Evolutionary conservation across 495 filamentous ascomycete species (phyloP).

Genomic region (Penicillium paxilli): DNA sequence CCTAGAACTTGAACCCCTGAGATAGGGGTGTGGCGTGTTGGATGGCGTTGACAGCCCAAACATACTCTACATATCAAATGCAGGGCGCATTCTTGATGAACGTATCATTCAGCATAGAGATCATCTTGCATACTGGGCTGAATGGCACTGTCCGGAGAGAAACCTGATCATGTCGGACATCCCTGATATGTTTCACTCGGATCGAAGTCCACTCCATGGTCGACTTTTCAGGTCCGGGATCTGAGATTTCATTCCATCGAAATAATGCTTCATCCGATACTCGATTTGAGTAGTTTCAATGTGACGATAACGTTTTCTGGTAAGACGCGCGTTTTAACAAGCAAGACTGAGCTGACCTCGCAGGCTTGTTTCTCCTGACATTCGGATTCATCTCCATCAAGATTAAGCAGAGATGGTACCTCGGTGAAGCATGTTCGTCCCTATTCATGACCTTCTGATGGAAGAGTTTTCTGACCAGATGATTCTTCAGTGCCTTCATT

Average conservation of each 20-base stretch:
- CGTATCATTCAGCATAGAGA: background rate
- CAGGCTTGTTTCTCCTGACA: conserved; percentile 34
- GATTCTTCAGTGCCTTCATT: conserved; percentile 49
- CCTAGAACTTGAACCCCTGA: too few species aligned
- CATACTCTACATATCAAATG: background rate
- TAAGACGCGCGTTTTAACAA: conserved; percentile 17
- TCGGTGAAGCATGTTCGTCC: conserved; percentile 56
- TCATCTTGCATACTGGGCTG: background rate
- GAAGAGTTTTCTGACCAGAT: background rate
- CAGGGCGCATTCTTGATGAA: background rate
- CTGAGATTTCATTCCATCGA: background rate
- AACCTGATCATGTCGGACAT: background rate
- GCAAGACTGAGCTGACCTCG: conserved; percentile 1
- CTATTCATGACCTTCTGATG: background rate
- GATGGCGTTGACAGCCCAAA: background rate
- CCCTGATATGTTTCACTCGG: background rate
- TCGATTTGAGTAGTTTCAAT: conserved; percentile 55
- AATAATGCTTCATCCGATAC: conserved; percentile 46
- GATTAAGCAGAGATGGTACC: conserved; percentile 55
- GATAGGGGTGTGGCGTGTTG: background rate
- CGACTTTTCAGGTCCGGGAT: background rate
- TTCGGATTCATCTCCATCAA: conserved; percentile 53
- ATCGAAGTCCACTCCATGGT: background rate
- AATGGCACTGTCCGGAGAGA: too few species aligned
- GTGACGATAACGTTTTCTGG: conserved; percentile 45